These are phyloP conservation scores for Fagus crenata DNA, from an alignment of 306 rosid genomes.

Conservation along the genomic window DNA sequence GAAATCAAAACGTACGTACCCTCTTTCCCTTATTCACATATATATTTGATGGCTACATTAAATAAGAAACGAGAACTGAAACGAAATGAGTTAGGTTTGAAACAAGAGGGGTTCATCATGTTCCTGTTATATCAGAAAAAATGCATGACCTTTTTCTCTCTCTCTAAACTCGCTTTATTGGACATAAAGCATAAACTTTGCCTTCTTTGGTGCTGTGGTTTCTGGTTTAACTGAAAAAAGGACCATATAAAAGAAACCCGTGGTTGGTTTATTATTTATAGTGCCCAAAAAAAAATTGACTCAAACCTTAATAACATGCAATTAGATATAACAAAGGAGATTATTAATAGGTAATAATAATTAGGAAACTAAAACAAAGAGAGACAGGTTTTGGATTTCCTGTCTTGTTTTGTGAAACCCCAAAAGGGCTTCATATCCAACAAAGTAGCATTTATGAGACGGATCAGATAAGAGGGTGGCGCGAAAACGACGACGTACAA, in stretches of 20 bases:
- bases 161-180: constrained; percentile 17
- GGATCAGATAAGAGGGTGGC: constrained; percentile 26
- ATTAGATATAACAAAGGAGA: constrained; percentile 32
- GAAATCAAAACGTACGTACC: background rate
- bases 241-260: constrained; percentile 36
- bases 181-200: constrained; percentile 32
- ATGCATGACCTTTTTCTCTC: constrained; percentile 45
- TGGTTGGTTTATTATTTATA: constrained; percentile 34
- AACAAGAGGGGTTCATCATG: constrained; percentile 35
- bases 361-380: constrained; percentile 27
- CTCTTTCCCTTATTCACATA: constrained; percentile 2
- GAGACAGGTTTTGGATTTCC: background rate
- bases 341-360: constrained; percentile 14
- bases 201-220: constrained; percentile 45
- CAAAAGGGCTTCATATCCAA: constrained; percentile 27
- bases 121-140: constrained; percentile 54
- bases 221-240: constrained; percentile 42
- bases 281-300: constrained; percentile 35
- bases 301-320: constrained; percentile 18
- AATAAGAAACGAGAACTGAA: constrained; percentile 17
- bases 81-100: constrained; percentile 43
- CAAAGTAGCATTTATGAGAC: constrained; percentile 28
- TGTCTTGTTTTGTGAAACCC: constrained; percentile 22
- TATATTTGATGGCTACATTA: constrained; percentile 25
- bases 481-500: constrained; percentile 51